Conservation (phyloP, 2,329 filamentous ascomycete species). For the Microsporum ferrugineum region DNA sequence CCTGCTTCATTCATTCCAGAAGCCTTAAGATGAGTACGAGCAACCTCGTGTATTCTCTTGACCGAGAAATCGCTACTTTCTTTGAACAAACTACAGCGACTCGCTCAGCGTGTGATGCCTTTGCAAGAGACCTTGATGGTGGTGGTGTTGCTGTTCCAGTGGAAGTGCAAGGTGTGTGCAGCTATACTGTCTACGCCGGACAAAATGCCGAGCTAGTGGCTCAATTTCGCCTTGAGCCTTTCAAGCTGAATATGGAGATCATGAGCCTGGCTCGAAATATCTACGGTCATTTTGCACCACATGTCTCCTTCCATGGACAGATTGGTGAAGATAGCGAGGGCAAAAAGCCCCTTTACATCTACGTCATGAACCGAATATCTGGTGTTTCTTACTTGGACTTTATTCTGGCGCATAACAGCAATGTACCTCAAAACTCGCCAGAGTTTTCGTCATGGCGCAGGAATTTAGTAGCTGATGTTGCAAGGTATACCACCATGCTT, state of each 20-base stretch:
- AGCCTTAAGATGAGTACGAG: background rate
- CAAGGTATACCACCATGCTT: too few relatives aligned
- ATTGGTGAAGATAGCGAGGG: constrained; percentile 18
- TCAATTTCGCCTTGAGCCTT: constrained; percentile 31
- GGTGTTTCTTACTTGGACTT: constrained; percentile 27
- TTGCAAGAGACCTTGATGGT: constrained; percentile 22
- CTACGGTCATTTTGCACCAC: constrained; percentile 21
- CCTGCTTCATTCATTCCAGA: too few relatives aligned
- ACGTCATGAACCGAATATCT: constrained; percentile 27
- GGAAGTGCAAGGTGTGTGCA: constrained; percentile 29
- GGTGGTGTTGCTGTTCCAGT: constrained; percentile 25
- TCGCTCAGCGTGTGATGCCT: constrained; percentile 5
- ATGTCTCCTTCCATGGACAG: constrained; percentile 21
- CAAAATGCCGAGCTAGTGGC: constrained; percentile 24
- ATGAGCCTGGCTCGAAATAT: constrained; percentile 21
- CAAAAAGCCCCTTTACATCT: constrained; percentile 27
- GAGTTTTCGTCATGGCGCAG: too few relatives aligned
- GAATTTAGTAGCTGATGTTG: constrained; percentile 24
- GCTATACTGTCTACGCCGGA: constrained; percentile 34
- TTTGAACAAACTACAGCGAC: constrained; percentile 3
- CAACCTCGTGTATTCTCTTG: background rate
- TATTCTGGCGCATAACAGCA: constrained; percentile 18
- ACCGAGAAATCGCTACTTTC: constrained; percentile 2
- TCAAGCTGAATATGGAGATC: constrained; percentile 25
- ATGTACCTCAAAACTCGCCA: too few relatives aligned